phyloP scores from a whole-genome alignment of 116 monocot genomes.

The Dioscorea cayenensis region DNA sequence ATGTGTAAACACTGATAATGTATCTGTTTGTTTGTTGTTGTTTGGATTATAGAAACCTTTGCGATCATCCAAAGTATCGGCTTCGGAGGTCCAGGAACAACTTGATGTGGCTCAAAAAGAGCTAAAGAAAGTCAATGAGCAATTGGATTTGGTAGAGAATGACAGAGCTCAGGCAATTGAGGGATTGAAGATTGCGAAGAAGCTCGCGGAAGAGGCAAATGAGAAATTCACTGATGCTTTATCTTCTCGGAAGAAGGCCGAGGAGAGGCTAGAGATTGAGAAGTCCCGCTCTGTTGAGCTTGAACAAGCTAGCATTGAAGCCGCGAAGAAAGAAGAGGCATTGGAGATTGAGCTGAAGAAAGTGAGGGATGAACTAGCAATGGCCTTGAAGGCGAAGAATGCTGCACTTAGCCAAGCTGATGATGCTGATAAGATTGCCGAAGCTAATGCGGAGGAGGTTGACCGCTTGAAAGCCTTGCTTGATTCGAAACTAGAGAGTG shows the following conservation, averaged over 20 bases:
- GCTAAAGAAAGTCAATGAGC: conserved; percentile 20
- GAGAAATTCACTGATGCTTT: conserved; percentile 17
- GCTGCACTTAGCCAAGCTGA: conserved; percentile 50
- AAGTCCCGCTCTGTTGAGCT: conserved; percentile 69
- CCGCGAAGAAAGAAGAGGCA: conserved; percentile 52
- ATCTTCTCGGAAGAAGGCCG: conserved; percentile 25
- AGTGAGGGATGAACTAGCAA: conserved; percentile 48
- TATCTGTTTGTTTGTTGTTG: not conserved
- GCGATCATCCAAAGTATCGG: conserved; percentile 3
- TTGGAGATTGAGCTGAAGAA: conserved; percentile 52
- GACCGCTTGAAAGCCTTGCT: conserved; percentile 40
- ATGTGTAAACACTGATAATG: not conserved
- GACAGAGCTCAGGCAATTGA: conserved; percentile 19
- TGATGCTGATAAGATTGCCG: conserved; percentile 54
- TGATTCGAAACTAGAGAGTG: conserved; percentile 37
- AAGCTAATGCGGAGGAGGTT: conserved; percentile 51
- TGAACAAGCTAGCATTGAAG: conserved; percentile 63
- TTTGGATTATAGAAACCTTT: conserved; percentile 16
- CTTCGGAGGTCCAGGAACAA: conserved; percentile 11
- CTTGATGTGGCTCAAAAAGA: conserved; percentile 14
- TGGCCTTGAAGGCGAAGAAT: conserved; percentile 52
- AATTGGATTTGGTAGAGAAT: conserved; percentile 4
- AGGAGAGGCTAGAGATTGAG: conserved; percentile 69
- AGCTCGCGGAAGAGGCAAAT: conserved; percentile 5
- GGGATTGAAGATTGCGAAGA: conserved; percentile 17